Conservation (phyloP, 2,329 filamentous ascomycete genomes). For the Rhynchosporium graminicola region DNA sequence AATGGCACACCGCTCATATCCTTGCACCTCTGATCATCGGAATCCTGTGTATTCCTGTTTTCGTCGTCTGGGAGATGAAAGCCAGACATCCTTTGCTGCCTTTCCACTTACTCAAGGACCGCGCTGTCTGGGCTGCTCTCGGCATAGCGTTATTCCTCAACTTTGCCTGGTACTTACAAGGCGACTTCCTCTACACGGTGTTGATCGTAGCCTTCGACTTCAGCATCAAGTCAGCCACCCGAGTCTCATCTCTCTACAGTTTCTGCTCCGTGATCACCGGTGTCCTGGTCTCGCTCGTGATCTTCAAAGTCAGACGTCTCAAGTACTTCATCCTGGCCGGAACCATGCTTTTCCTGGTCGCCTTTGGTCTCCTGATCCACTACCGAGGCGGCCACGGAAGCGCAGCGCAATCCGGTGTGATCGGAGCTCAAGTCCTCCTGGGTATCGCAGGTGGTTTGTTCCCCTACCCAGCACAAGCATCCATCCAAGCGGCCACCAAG, state of each 20-base stretch:
- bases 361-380: slow-evolving; percentile 8
- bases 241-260: slow-evolving; percentile 10
- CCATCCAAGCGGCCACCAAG: slow-evolving; percentile 51
- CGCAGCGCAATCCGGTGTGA: slow-evolving; percentile 10
- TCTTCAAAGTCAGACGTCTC: slow-evolving; percentile 13
- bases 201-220: slow-evolving; percentile 12
- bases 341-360: slow-evolving; percentile 11
- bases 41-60: slow-evolving; percentile 54
- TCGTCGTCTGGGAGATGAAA: slow-evolving; percentile 59
- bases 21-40: slow-evolving; percentile 63
- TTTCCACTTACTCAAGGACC: slow-evolving; percentile 7
- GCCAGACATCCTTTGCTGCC: slow-evolving; percentile 9
- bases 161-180: slow-evolving; percentile 12
- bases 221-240: slow-evolving; percentile 12
- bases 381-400: slow-evolving; percentile 6
- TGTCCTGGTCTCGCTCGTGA: slow-evolving; percentile 7
- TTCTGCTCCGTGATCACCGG: slow-evolving; percentile 14
- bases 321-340: slow-evolving; percentile 13
- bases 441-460: slow-evolving; percentile 56
- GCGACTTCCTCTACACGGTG: slow-evolving; percentile 10
- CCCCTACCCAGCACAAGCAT: slow-evolving; percentile 48
- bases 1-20: slow-evolving; percentile 62
- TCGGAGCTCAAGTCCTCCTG: slow-evolving; percentile 10
- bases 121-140: slow-evolving; percentile 10
- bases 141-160: slow-evolving; percentile 13